Evolutionary conservation across 2,329 filamentous ascomycete genomes (phyloP), one percentile per base, ranked within the genome.

Genomic region (Magnaporthales sp.): DNA sequence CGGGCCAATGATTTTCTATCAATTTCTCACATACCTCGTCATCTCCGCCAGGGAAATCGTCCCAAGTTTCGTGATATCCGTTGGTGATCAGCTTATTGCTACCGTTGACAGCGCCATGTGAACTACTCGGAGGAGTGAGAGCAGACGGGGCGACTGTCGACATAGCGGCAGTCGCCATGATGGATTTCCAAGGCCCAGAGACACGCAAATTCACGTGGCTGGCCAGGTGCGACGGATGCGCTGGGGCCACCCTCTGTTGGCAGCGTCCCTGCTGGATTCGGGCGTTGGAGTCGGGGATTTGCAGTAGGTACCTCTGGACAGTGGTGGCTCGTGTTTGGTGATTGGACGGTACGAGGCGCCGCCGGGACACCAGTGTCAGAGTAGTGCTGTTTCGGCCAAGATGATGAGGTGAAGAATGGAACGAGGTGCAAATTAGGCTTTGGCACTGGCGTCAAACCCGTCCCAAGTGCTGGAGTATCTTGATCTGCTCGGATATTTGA

Each of bases 81-180:
- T 60, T 65, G 5, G 22, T 51, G 63, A 31, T 58, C 26, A 54
- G 10, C 31, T 54, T 64, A 32, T 46, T 54, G 32, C 32, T 54
- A 32, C 38, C 38, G 27, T 82, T 78, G 38, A n/a, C 15, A n/a
- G n/a, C 15, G 62, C 78, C 83, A 72, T 85, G 80, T 66, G 79
- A 80, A 72, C 80, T 84, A 70, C 77, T 78, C 19, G 83, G 79
- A 67, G 82, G 80, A 68, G 80, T 81, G 68, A 86, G 75, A 62
- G 81, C 79, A 27, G 63, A 60, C 68, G 81, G 78, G 65, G 81
- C 78, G 70, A 77, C 78, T 70, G 82, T 76, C 70, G 84, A 83
- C 75, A 86, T 80, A 73, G 82, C 79, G 72, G 84, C 80, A 84
- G 86, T 86, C 69, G 60, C 67, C 72, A 65, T 70, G 68, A 69